Conservation (phyloP, 768 basidiomycete genomes). For the Boletus sp. region DNA sequence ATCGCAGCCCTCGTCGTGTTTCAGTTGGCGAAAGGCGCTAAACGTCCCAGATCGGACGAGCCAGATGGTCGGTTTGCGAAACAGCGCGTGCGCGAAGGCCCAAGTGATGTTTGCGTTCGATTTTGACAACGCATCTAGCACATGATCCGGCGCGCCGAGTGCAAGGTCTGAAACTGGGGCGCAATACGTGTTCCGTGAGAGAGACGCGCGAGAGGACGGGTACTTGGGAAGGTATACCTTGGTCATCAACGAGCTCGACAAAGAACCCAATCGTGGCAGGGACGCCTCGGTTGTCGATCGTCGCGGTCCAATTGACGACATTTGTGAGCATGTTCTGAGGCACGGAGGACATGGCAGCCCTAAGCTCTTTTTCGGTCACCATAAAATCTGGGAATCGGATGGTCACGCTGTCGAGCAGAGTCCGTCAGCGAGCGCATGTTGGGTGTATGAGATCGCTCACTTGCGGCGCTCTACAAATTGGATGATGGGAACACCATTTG, state of each 20-base stretch:
- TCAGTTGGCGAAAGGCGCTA: constrained; percentile 20
- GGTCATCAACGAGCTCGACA: constrained; percentile 9
- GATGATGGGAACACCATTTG: constrained; percentile 19
- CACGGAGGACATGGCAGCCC: neutral
- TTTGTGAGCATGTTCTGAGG: neutral
- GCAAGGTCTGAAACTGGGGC: neutral
- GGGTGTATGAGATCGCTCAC: neutral
- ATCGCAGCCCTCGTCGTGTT: constrained; percentile 6
- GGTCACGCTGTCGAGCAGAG: neutral
- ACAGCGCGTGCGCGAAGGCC: neutral
- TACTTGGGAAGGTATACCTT: neutral
- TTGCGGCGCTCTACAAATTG: constrained; percentile 16
- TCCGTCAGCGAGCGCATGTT: neutral
- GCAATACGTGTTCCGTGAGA: neutral
- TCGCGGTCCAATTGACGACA: constrained; percentile 16
- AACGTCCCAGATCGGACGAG: constrained; percentile 23
- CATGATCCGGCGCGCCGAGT: neutral
- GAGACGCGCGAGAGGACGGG: neutral
- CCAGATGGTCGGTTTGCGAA: constrained; percentile 22
- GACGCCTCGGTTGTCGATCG: constrained; percentile 2
- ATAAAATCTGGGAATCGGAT: constrained; percentile 13
- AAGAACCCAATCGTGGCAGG: constrained; percentile 16
- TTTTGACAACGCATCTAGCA: constrained; percentile 10
- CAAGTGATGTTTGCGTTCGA: neutral
- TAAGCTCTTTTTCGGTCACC: constrained; percentile 13